Base-by-base conservation (phyloP, 139 green algal species). In the Asterochloris erici region DNA sequence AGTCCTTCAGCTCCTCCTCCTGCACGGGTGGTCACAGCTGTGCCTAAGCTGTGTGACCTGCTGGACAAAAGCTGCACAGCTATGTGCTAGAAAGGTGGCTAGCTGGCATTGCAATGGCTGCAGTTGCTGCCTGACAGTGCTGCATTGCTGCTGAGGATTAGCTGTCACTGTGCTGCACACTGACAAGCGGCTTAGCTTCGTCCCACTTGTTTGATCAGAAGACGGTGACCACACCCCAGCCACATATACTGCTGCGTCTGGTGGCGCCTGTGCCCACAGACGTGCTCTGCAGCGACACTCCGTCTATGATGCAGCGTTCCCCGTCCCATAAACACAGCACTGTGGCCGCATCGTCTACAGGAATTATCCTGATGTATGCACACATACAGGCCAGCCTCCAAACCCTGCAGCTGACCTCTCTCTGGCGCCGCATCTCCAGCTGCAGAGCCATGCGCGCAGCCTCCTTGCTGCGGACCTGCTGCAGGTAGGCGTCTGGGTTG, bases 1-100 rank as follows among this genome's bases (percentile, higher is more conserved):
- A 86, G 21, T 82, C 71, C 26, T 69, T 14, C 63, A 86, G 63
- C 23, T 86, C 83, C 62, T 71, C 63, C 47, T 81, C 83, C 83
- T 86, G 78, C 63, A 63, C 60, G n/a, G 19, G n/a, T 14, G 29
- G 29, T 19, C 38, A 60, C 27, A 66, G 0, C 19, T 26, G 54
- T 73, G 24, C 17, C 16, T 73, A 4, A 54, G 26, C 23, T 60
- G 62, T 60, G 60, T n/a, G 9, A 24, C 60, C 61, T 81, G 54
- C 77, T 73, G 24, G 14, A 28, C 60, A 21, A 62, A 12, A 78
- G 26, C 68, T 62, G 16, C 63, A 64, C n/a, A 74, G 23, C 29
- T 24, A 71, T 24, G 63, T 69, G 47, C 63, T n/a, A 47, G 12
- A 12, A 70, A 26, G 12, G 19, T 71, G 60, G 61, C 26, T 28